Base-by-base conservation (phyloP, 2,329 filamentous ascomycete genomes). In the Phialophora expanda region DNA sequence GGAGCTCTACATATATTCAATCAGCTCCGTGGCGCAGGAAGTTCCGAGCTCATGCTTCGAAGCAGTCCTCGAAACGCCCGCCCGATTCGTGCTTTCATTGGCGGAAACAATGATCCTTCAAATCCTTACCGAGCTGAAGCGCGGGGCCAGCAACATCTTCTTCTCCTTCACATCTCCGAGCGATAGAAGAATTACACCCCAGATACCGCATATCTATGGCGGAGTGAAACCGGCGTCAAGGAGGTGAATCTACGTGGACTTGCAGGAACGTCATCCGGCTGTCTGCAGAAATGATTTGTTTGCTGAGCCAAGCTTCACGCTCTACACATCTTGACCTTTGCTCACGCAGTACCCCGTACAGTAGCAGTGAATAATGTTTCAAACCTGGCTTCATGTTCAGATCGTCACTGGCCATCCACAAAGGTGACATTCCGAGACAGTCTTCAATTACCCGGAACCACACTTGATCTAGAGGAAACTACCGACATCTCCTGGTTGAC, bases 361-460 rank as follows among this genome's bases (percentile, higher is more conserved):
- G 3, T 12, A 26, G 41, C 28, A 20, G 44, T 61, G 30, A 61
- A 61, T 61, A n/a, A 26, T 61, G 30, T 51, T 54, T 51, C 57
- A 51, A 51, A 55, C 20, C 12, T 30, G 12, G 38, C 26, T 28
- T 20, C 38, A 46, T 11, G 20, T n/a, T 26, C 11, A 24, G n/a
- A 30, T 1, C 38, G 41, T 22, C 24, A 28, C 56, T 32, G 38
- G 44, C 34, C 38, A 44, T 30, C 41, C 6, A n/a, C 51, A 1
- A 6, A 38, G 32, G 46, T 61, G 58, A 38, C 32, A 20, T 17
- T 22, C 11, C 17, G 20, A 53, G 24, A 44, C 9, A 28, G 17
- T 9, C 53, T 28, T 55, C 53, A 20, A n/a, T n/a, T n/a, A 8
- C 14, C 20, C 6, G 17, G 4, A 11, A 17, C 38, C 38, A 41